Base-by-base conservation (phyloP, 768 basidiomycete species). In the Tulasnella sp. region DNA sequence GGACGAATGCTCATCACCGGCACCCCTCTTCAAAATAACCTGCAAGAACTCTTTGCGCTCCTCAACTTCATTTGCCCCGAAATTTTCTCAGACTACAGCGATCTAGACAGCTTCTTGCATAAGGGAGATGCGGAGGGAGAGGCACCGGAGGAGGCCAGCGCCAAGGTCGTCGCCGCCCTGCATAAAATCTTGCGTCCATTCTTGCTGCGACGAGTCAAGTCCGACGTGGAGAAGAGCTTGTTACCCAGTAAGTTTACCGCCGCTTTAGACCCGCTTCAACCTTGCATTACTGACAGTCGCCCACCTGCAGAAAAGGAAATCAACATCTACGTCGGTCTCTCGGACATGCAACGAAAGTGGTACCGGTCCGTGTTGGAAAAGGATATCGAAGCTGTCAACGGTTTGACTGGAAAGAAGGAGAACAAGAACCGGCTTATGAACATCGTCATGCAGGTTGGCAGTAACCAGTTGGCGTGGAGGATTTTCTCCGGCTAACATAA, bases 291-390 rank as follows among this genome's bases (percentile, higher is more conserved):
- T 29, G 81, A 71, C 8, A 3, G 25, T 38, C n/a, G n/a, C n/a
- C 73, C 68, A 11, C 64, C 52, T 38, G 67, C 79, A 94, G 93
- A 99, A 85, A 99, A 98, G 85, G 97, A 99, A 81, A 96, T 99
- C 82, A 99, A 99, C 80, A 94, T 99, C 64, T 99, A 99, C 77
- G 93, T 99, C 71, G 96, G 96, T 71, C 88, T 99, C 77, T 92
- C 95, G 8, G 96, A 97, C 31, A 96, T 99, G 94, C 97, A 99
- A 82, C 85, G 95, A 37, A 98, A 96, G 81, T 98, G 97, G 97
- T 99, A 99, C 83, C 91, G 94, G 38, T 93, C 90, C 1, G 92
- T 99, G 8, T 83, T 99, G 76, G 96, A 98, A 84, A 99, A 99
- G 84, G 97, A 99, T 82, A 98, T 99, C 75, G 97, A 99, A 81